Conservation (phyloP, 2,329 filamentous ascomycete species). For the Didymella lethalis region DNA sequence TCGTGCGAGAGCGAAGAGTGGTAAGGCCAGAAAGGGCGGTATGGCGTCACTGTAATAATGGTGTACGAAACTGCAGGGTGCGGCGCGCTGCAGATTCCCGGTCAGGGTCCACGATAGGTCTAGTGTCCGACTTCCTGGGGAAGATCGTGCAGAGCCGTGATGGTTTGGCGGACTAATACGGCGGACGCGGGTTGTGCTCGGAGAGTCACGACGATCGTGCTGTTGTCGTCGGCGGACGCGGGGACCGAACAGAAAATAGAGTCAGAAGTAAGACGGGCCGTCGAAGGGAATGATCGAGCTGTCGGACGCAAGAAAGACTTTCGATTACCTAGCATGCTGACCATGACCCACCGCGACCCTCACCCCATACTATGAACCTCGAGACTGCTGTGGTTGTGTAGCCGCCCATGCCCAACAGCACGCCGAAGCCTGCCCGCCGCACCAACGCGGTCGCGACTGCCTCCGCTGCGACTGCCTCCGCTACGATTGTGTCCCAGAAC, state of each 20-base stretch:
- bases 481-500: slow-evolving; percentile 8
- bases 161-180: slow-evolving; percentile 34
- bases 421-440: slow-evolving; percentile 21
- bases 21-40: slow-evolving; percentile 1
- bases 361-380: slow-evolving; percentile 1
- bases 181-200: slow-evolving; percentile 20
- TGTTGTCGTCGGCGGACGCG: slow-evolving; percentile 11
- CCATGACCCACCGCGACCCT: slow-evolving; percentile 6
- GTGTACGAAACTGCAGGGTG: slow-evolving; percentile 1
- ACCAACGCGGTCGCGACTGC: slow-evolving; percentile 22
- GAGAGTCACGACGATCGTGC: slow-evolving; percentile 3
- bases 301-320: slow-evolving; percentile 1
- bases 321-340: slow-evolving; percentile 2
- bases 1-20: background rate
- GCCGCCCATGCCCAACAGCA: slow-evolving; percentile 33
- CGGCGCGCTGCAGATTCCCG: background rate
- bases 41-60: slow-evolving; percentile 6
- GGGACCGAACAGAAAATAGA: slow-evolving; percentile 7
- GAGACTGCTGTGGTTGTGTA: slow-evolving; percentile 17
- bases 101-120: background rate
- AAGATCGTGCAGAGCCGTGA: slow-evolving; percentile 3
- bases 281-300: background rate
- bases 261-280: slow-evolving; percentile 8
- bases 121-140: slow-evolving; percentile 10
- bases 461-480: slow-evolving; percentile 6